Percentiles rank a stretch among this genome's conserved stretches.
phyloP scores from a whole-genome alignment of 306 rosid species.

The Oxytropis ochrocephala region DNA sequence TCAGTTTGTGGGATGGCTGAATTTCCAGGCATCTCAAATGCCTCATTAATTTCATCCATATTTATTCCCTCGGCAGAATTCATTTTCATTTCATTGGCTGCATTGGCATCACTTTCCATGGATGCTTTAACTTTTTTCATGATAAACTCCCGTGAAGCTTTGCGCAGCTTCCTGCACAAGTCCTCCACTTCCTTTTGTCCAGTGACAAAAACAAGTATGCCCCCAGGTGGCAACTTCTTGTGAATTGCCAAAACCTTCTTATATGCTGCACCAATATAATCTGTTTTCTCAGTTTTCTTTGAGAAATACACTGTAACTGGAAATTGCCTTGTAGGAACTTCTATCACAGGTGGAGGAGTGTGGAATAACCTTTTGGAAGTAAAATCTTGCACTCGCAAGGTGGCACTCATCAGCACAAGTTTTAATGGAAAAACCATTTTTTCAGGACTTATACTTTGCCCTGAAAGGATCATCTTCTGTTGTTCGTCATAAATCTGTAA shows the following conservation, averaged over 20 bases:
- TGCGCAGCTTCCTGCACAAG: conserved; percentile 67
- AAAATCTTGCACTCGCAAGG: conserved; percentile 84
- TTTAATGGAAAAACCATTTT: conserved; percentile 62
- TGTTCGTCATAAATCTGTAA: conserved; percentile 47
- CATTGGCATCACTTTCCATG: conserved; percentile 24
- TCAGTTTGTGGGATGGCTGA: conserved; percentile 43
- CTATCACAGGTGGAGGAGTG: conserved; percentile 64
- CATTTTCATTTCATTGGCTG: conserved; percentile 27
- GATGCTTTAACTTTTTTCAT: conserved; percentile 33
- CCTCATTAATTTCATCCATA: conserved; percentile 67
- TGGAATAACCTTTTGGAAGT: conserved; percentile 53
- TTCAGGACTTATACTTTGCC: conserved; percentile 45
- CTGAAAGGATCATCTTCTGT: conserved; percentile 43
- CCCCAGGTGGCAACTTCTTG: conserved; percentile 85
- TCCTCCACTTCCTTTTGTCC: conserved; percentile 84
- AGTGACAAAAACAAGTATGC: conserved; percentile 81
- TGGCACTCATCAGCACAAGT: conserved; percentile 96
- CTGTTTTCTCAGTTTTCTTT: conserved; percentile 64
- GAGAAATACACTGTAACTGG: conserved; percentile 71
- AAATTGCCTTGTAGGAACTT: conserved; percentile 83
- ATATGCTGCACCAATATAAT: conserved; percentile 76
- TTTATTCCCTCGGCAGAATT: conserved; percentile 40
- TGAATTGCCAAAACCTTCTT: conserved; percentile 86
- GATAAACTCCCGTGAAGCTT: conserved; percentile 54
- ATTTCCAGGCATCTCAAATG: conserved; percentile 52